These are phyloP conservation scores for Beauveria sp. DNA, from an alignment of 2,329 filamentous ascomycete genomes.

Conservation along the genomic window DNA sequence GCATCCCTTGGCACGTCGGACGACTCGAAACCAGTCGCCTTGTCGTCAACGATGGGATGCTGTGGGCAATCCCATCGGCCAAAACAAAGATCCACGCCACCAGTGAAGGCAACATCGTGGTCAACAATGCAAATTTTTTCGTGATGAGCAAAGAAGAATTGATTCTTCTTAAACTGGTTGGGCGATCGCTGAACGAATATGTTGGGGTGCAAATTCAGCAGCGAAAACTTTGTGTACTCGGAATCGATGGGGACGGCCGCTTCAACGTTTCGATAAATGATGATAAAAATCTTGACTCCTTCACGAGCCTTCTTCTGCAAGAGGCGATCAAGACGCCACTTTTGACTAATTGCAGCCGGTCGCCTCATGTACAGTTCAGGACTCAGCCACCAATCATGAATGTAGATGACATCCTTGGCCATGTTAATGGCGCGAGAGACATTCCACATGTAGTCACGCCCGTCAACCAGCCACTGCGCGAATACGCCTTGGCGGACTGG, in stretches of 20 bases:
- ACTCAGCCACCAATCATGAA: conserved; percentile 98
- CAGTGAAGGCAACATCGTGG: conserved; percentile 90
- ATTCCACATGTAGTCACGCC: conserved; percentile 98
- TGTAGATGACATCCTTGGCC: conserved; percentile 96
- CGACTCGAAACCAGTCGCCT: conserved; percentile 86
- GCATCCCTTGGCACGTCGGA: conserved; percentile 71
- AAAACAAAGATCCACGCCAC: conserved; percentile 93
- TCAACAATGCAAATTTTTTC: conserved; percentile 98
- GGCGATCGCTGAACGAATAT: conserved; percentile 94
- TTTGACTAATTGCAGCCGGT: conserved; percentile 91
- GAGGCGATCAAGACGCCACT: conserved; percentile 90
- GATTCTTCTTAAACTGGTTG: conserved; percentile 97
- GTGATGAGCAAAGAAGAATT: conserved; percentile 98
- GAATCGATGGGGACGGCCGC: conserved; percentile 96
- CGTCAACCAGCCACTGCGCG: conserved; percentile 94
- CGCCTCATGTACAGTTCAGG: conserved; percentile 93
- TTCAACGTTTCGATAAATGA: conserved; percentile 96
- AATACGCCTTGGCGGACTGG: conserved; percentile 81
- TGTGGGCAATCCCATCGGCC: conserved; percentile 96
- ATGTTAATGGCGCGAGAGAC: conserved; percentile 94
- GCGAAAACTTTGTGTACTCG: conserved; percentile 93
- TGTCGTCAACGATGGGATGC: conserved; percentile 85
- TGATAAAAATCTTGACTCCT: conserved; percentile 95
- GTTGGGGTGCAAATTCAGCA: conserved; percentile 92
- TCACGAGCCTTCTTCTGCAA: conserved; percentile 90